phyloP scores from a whole-genome alignment of 2,329 filamentous ascomycete genomes.

The Colletotrichum sp. region DNA sequence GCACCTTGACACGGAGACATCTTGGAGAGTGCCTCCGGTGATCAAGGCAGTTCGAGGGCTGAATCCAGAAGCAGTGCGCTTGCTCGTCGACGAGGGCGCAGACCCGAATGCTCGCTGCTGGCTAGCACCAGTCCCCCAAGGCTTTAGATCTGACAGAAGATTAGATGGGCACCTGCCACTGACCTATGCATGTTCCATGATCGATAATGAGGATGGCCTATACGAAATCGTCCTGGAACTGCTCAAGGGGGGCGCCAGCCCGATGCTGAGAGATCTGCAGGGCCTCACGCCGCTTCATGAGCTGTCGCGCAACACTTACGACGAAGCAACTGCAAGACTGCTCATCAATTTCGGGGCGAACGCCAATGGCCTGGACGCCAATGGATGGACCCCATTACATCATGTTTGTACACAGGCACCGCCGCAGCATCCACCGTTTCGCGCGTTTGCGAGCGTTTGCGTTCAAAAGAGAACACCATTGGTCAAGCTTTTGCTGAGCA shows the following conservation, averaged over 20 bases:
- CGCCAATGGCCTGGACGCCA: neutral
- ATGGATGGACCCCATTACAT: neutral
- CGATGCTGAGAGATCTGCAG: neutral
- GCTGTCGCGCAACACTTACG: neutral
- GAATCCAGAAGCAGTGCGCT: neutral
- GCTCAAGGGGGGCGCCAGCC: neutral
- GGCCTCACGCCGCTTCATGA: neutral
- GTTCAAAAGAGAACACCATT: neutral
- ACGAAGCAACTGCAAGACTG: neutral
- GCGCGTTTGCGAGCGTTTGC: neutral
- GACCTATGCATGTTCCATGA: neutral
- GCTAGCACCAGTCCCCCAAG: neutral
- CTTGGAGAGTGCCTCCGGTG: neutral
- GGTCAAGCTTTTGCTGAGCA: neutral
- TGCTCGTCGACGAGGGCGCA: neutral
- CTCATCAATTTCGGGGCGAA: slow-evolving; percentile 20
- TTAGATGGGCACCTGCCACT: neutral
- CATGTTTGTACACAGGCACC: neutral
- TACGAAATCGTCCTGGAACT: neutral
- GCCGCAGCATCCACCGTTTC: neutral
- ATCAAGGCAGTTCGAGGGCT: neutral
- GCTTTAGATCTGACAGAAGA: neutral
- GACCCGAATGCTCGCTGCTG: neutral
- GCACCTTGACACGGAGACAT: neutral
- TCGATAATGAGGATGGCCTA: neutral